Evolutionary conservation across 345 rosid genomes (phyloP), one percentile per base, ranked within the genome.

Genomic region (Kandelia obovata): DNA sequence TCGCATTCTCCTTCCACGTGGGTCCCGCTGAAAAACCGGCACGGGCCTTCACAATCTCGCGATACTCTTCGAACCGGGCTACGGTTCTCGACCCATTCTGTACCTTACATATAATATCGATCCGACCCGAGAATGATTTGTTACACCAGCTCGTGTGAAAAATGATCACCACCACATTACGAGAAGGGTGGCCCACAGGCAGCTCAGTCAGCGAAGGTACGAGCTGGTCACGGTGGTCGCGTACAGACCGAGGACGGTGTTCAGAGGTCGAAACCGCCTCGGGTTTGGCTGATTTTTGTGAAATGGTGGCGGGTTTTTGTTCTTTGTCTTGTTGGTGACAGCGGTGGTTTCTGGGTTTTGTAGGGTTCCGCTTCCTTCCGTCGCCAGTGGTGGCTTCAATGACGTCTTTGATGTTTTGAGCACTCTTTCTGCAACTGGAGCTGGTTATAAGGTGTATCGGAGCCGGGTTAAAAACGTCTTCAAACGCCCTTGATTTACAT

Each of bases 141-240:
- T 87, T 90, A 28, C 88, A 80, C 99, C 99, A 95, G 56, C 99
- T 88, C 27, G 99, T 86, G 68, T 88, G 96, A 69, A 95, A 95
- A 28, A 95, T 95, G 47, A 95, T 95, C 80, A 92, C 96, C 62
- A 95, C 96, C 51, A 95, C 99, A 46, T 90, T 91, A 28, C 99
- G 88, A 0, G 96, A 91, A 59, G 91, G 93, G 69, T 95, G 97
- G 30, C 97, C 99, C 30, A 83, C 88, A 9, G 88, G 82, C 0
- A 95, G 87, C 82, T 95, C 96, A 19, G 87, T 86, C 20, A 94
- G 76, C 0, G 96, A 80, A 25, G 97, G 96, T 13, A 78, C 69
- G 30, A 82, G 71, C 23, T 84, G 72, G 67, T 89, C 92, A 43
- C 16, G 49, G 3, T 84, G 65, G 62, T 68, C 72, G 26, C 86